Percentiles rank a stretch among this genome's conserved stretches.
Conservation (phyloP, 1,139 yeast genomes). For the Cylindricascospora bacillispora region DNA sequence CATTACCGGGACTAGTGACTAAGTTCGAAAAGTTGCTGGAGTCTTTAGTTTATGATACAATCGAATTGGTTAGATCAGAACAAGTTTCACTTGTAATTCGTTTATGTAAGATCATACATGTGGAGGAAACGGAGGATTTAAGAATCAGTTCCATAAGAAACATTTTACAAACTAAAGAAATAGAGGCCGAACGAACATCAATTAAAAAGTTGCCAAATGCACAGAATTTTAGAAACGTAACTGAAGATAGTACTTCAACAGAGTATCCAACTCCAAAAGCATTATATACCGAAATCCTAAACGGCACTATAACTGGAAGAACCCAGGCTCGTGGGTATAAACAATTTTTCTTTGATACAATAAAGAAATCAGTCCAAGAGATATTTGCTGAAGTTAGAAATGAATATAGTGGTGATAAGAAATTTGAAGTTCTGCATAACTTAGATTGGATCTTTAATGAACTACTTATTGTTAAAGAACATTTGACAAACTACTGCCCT, state of each 20-base stretch:
- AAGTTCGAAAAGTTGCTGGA: slow-evolving; percentile 59
- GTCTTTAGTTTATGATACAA: slow-evolving; percentile 46
- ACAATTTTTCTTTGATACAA: slow-evolving; percentile 45
- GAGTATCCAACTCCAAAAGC: slow-evolving; percentile 22
- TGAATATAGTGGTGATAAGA: slow-evolving; percentile 38
- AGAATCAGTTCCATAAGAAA: slow-evolving; percentile 41
- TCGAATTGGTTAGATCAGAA: slow-evolving; percentile 58
- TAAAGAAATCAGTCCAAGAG: slow-evolving; percentile 49
- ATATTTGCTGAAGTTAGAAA: slow-evolving; percentile 55
- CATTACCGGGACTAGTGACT: slow-evolving; percentile 33
- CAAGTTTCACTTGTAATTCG: slow-evolving; percentile 59
- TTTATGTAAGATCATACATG: slow-evolving; percentile 62
- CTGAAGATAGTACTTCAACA: slow-evolving; percentile 3
- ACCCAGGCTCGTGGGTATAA: slow-evolving; percentile 49
- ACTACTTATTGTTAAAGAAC: slow-evolving; percentile 47
- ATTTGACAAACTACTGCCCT: slow-evolving; percentile 51
- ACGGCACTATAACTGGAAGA: slow-evolving; percentile 31
- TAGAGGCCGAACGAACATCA: slow-evolving; percentile 21
- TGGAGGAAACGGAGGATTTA: slow-evolving; percentile 68
- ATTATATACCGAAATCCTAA: slow-evolving; percentile 26
- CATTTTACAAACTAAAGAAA: slow-evolving; percentile 29
- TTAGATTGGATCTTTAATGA: slow-evolving; percentile 82
- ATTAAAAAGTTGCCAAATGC: slow-evolving; percentile 20
- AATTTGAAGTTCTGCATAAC: slow-evolving; percentile 51
- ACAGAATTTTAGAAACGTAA: slow-evolving; percentile 5